Base-by-base conservation (phyloP, 805 yeast genomes). In the Metschnikowia dekortorum region DNA sequence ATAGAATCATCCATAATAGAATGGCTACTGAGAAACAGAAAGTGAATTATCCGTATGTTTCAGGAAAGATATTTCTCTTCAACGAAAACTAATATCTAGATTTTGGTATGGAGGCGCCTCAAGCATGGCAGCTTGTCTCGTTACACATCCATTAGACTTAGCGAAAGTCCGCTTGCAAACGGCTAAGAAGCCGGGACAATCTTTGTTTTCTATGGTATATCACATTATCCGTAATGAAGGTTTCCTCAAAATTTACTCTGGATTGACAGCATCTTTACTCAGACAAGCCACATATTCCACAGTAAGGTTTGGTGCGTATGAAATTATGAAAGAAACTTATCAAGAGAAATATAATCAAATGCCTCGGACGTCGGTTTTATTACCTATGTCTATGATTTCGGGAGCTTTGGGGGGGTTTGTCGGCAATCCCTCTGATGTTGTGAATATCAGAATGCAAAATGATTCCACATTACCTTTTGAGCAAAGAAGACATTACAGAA, bases 261-360 rank as follows among this genome's bases (percentile, higher is more conserved):
- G 96, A 1, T 73, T 89, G 38, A 80, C 87, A 49, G 96, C 96
- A 1, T 85, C 94, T 2, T 66, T 89, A 38, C 70, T 89, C 49
- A 80, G 96, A 63, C 96, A 89, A 67, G 94, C 89, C 2, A 88
- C 96, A 1, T 89, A 89, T 64, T 87, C 96, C 1, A 84, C 95
- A 2, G 84, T 89, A 1, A 74, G 96, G 62, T 89, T 89, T 61
- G 96, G 96, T 39, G 80, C 84, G n/a, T 89, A 89, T 66, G 96
- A 89, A 64, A 74, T 73, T 51, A 71, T 88, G 60, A 89, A 89
- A 60, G 89, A 84, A 41, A 41, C 55, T 18, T 65, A 68, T 31
- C 66, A 74, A 30, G 69, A 74, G 33, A 66, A 66, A 11, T 74
- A 78, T 31, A 56, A 66, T 8, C 71, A 69, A 18, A 66, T 66